Base-by-base conservation (phyloP, 345 rosid species). In the Jatropha curcas region DNA sequence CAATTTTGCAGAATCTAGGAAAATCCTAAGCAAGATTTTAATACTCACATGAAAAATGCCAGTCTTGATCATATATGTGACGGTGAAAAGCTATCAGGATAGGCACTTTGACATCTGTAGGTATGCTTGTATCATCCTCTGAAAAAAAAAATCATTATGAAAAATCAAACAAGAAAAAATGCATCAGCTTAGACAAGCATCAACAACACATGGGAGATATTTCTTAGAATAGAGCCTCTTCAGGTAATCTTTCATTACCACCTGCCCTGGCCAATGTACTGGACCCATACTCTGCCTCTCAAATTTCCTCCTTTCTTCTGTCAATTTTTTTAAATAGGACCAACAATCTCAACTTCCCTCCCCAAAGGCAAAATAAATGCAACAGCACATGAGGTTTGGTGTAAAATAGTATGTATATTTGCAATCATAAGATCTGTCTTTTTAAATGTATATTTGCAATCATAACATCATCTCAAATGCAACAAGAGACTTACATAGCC, bases 61-160 rank as follows among this genome's bases (percentile, higher is more conserved):
- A 96, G 53, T 86, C 82, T n/a, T 46, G 76, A 61, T 96, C 68
- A 73, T 96, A 93, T 73, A 96, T 84, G 85, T 96, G 96, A 53
- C 43, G 84, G 76, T 93, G 91, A 76, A 96, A 96, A 46, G 85
- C 93, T 65, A 68, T 77, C 73, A 96, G 83, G 68, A 93, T 96
- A 39, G 99, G 98, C 65, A 96, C 89, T 81, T 96, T 96, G 78
- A 90, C 87, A 72, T 91, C 97, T 45, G 86, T 82, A 46, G 90
- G 83, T 71, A 93, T 83, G 90, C 96, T 90, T 71, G 97, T 96
- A 71, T 96, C 99, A 83, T 96, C 99, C 98, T 96, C 99, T 93
- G 92, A 74, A 72, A 62, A 43, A 34, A 65, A 71, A 8, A 8
- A 35, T 4, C 4, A 35, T 39, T 39, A 39, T 39, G 10, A 73